phyloP scores from a whole-genome alignment of 1,284 basidiomycete genomes.

The Apiotrichum laibachii region DNA sequence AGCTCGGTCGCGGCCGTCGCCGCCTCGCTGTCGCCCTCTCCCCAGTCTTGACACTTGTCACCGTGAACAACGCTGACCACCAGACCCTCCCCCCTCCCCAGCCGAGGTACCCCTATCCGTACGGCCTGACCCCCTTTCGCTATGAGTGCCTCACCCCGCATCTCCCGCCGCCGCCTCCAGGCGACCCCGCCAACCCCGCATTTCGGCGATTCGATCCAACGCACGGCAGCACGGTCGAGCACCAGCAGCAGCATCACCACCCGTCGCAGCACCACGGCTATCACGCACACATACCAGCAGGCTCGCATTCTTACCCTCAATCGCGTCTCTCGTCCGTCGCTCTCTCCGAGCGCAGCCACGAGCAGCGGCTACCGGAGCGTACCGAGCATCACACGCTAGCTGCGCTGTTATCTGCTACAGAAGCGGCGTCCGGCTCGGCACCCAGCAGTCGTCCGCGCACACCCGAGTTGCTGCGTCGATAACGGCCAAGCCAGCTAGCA shows the following conservation, averaged over 20 bases:
- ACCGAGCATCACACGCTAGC: conserved; percentile 5
- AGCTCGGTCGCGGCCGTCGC: too few species aligned
- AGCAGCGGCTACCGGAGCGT: not conserved
- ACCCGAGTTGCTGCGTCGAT: not conserved
- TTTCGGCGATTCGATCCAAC: conserved; percentile 32
- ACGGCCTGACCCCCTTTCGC: conserved; percentile 38
- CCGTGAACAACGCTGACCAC: too few species aligned
- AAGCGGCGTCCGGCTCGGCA: not conserved
- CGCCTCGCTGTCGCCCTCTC: too few species aligned
- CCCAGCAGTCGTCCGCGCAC: not conserved
- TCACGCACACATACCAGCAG: not conserved
- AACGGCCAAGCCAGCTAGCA: not conserved
- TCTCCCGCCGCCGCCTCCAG: conserved; percentile 30
- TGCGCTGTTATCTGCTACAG: not conserved
- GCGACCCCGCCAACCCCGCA: conserved; percentile 30
- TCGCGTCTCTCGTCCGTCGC: too few species aligned
- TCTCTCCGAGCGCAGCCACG: not conserved
- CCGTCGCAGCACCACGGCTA: not conserved
- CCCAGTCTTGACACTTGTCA: too few species aligned
- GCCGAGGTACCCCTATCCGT: conserved; percentile 29
- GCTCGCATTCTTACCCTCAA: too few species aligned
- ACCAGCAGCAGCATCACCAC: not conserved
- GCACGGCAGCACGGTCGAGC: conserved; percentile 7
- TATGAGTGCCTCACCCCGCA: conserved; percentile 34
- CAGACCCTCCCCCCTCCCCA: not conserved